Conservation (phyloP, 257 asterid genomes). For the Solanum rostratum region DNA sequence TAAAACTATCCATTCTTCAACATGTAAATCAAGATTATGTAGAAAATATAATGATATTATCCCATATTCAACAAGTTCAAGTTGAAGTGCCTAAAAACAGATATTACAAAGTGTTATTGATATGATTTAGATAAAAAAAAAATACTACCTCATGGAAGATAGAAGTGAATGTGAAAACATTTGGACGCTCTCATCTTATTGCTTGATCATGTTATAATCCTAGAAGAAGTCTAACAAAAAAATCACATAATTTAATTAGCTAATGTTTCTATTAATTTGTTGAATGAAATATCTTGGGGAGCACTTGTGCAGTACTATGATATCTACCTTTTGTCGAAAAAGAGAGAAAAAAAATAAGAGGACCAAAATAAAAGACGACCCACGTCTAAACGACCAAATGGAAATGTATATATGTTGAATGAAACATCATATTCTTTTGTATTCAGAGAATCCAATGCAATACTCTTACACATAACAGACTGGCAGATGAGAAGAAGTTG, state of each 20-base stretch:
- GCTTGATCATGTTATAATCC: background rate
- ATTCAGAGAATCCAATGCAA: constrained; percentile 29
- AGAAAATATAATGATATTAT: too few relatives aligned
- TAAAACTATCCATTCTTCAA: too few relatives aligned
- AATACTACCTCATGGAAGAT: too few relatives aligned
- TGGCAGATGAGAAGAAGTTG: background rate
- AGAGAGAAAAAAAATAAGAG: background rate
- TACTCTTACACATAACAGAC: background rate
- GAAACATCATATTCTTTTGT: background rate
- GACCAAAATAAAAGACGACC: background rate
- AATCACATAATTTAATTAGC: background rate
- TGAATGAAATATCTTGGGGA: background rate
- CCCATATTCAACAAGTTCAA: too few relatives aligned
- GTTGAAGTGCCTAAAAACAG: too few relatives aligned
- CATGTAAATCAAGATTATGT: too few relatives aligned
- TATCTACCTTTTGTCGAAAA: background rate
- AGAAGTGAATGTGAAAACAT: too few relatives aligned
- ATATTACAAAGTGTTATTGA: too few relatives aligned
- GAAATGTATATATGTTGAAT: background rate
- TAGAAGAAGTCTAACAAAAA: background rate
- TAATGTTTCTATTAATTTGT: background rate
- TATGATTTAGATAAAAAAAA: too few relatives aligned
- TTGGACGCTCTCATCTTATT: background rate
- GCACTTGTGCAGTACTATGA: background rate
- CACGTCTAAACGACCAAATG: background rate